Evolutionary conservation across 495 filamentous ascomycete species (phyloP).

Genomic region (Staphylotrichum tortipilum): DNA sequence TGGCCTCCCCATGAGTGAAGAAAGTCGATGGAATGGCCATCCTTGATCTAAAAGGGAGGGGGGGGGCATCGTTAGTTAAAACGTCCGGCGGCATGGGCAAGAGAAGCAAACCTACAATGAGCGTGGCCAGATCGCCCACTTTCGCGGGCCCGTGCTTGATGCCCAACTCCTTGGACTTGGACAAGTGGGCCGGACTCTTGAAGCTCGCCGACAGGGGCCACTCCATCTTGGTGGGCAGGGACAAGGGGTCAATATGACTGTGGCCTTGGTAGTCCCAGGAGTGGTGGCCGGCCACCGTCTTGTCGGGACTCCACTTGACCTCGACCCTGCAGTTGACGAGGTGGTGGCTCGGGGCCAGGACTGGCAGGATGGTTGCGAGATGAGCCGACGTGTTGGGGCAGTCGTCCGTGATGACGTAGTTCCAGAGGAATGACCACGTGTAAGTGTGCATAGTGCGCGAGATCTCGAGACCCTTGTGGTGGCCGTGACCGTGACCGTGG

Average conservation of each 20-base stretch:
- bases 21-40: background rate
- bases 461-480: background rate
- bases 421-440: conserved; percentile 7
- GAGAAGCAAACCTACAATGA: no score
- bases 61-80: no score
- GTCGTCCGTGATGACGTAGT: conserved; percentile 6
- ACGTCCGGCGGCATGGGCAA: no score
- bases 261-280: background rate
- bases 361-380: background rate
- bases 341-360: background rate
- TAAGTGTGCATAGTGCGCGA: background rate
- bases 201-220: conserved; percentile 1
- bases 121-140: background rate
- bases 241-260: background rate
- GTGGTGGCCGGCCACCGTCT: background rate
- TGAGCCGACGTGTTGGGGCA: background rate
- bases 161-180: background rate
- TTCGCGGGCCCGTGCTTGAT: background rate
- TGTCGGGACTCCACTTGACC: background rate
- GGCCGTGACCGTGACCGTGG: background rate
- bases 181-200: background rate
- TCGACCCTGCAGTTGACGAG: background rate
- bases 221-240: background rate
- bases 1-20: background rate
- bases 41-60: background rate